Evolutionary conservation across 2,329 filamentous ascomycete genomes (phyloP), one percentile per base, ranked within the genome.

Genomic region (Moelleriella libera): DNA sequence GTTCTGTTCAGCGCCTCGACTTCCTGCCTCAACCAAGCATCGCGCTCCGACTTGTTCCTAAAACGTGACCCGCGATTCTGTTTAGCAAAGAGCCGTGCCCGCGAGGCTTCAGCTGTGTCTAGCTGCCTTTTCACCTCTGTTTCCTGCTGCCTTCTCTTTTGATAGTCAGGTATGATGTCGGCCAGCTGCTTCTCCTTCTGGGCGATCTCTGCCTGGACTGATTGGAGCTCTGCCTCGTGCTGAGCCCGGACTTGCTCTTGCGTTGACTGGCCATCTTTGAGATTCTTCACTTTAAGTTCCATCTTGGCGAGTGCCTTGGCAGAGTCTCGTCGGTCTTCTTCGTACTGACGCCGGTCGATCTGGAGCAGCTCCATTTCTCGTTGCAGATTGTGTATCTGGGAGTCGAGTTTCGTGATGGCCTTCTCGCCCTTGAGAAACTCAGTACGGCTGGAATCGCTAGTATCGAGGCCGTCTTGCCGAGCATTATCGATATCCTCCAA

Each of bases 11-110:
- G 78, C 37, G 94, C 85, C 43, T 85, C 74, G 48, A 97, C 86
- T 64, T 96, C 85, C 51, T 79, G 75, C 51, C 79, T 80, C 45
- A 98, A 70, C 72, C 80, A 96, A 37, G 79, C 76, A 62, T 98
- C 90, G 42, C 94, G 82, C 60, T 97, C 88, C 7, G 78, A 76
- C 68, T 95, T 95, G 62, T 80, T 94, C 59, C 76, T 84, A 64
- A 95, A 98, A 52, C 88, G 84, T 14, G 85, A 83, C 54, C 85
- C 88, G 43, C 90, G 83, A 42, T 84, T 88, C 65, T 98, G 90
- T 63, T 98, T 98, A 45, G 85, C 86, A 59, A 94, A 87, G 6
- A 98, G 75, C 39, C 89, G 82, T 53, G 85, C 80, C 41, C 86
- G 76, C 5, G 78, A 75, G 6, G 82, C 82, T 57, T 94, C 85